Evolutionary conservation across 2,329 filamentous ascomycete species (phyloP).

Genomic region (Xylariales sp.): DNA sequence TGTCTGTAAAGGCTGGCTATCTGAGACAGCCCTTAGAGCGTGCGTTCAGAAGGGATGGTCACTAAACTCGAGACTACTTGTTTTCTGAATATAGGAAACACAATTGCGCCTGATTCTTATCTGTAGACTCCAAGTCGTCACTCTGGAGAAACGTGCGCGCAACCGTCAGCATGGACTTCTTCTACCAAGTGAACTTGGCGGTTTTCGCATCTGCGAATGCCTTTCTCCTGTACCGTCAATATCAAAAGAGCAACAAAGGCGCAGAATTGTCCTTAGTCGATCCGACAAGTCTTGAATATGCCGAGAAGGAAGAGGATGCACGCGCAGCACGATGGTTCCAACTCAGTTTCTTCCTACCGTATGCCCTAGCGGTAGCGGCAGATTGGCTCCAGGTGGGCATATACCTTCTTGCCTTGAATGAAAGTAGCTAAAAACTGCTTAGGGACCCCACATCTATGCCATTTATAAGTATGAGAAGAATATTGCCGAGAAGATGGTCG

Average conservation of each 20-base stretch:
- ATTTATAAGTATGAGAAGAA: conserved; percentile 24
- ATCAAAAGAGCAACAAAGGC: conserved; percentile 11
- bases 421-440: conserved; percentile 1
- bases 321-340: neutral
- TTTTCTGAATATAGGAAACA: no score
- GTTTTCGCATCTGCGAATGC: conserved; percentile 18
- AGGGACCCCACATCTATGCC: conserved; percentile 16
- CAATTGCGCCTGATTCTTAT: conserved; percentile 2
- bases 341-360: conserved; percentile 15
- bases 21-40: no score
- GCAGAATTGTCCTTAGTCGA: conserved; percentile 26
- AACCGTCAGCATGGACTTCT: conserved; percentile 17
- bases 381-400: conserved; percentile 39
- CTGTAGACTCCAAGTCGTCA: no score
- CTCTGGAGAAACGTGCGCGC: no score
- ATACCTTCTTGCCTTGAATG: neutral
- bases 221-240: conserved; percentile 20
- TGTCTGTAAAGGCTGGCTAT: conserved; percentile 1
- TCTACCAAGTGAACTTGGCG: conserved; percentile 20
- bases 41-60: no score
- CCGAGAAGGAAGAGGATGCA: neutral
- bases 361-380: conserved; percentile 36
- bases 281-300: conserved; percentile 3
- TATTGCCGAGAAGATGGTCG: conserved; percentile 17
- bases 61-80: no score